These are phyloP conservation scores for Stachybotrys chartarum DNA, from an alignment of 2,329 filamentous ascomycete genomes.

Conservation along the genomic window DNA sequence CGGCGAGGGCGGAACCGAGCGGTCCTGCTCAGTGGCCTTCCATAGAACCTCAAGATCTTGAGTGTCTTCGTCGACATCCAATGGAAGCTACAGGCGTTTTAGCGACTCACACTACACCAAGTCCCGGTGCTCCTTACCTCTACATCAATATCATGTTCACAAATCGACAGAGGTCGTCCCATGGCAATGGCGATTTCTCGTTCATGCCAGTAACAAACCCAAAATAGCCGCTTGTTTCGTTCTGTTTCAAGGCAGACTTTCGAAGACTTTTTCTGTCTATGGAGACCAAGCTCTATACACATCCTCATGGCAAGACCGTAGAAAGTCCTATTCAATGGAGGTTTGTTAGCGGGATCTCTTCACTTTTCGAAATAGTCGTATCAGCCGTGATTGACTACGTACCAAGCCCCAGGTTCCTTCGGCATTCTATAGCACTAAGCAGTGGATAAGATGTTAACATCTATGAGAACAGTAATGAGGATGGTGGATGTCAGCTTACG, in stretches of 20 bases:
- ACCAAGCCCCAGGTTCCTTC: background rate
- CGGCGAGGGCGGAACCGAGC: background rate
- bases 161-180: background rate
- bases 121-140: background rate
- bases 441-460: background rate
- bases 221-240: background rate
- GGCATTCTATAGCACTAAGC: background rate
- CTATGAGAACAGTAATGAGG: background rate
- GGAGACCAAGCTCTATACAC: background rate
- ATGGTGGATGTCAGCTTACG: background rate
- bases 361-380: background rate
- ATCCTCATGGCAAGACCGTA: background rate
- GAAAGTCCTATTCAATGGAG: background rate
- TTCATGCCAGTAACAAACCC: background rate
- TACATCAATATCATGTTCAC: background rate
- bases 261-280: background rate
- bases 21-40: background rate
- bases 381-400: background rate
- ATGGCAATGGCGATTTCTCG: background rate
- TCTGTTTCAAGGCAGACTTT: background rate
- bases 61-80: background rate
- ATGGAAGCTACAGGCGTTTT: background rate
- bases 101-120: background rate
- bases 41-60: background rate
- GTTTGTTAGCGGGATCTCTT: background rate